Percentiles rank a stretch among this genome's conserved stretches.
phyloP scores from a whole-genome alignment of 2,329 filamentous ascomycete species.

The Claviceps maximensis region DNA sequence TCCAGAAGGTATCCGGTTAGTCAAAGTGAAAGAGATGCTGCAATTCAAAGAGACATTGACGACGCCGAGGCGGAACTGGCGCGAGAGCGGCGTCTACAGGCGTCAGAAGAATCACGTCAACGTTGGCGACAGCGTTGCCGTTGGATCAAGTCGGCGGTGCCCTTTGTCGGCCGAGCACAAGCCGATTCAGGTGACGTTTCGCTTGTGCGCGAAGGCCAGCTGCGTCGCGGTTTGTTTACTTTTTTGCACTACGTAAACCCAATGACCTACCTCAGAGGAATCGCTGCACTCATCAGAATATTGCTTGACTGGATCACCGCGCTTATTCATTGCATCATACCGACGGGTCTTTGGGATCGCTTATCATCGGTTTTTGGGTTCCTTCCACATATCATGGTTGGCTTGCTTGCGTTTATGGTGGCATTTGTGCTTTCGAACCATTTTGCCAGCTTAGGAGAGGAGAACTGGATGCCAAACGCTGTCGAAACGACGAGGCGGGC shows the following conservation, averaged over 20 bases:
- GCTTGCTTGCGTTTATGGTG: conserved; percentile 4
- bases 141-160: conserved; percentile 10
- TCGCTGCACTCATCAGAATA: conserved; percentile 13
- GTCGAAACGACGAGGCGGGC: conserved; percentile 2
- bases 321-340: conserved; percentile 7
- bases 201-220: neutral
- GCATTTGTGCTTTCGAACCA: conserved; percentile 5
- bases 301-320: conserved; percentile 10
- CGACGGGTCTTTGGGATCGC: conserved; percentile 4
- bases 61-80: conserved; percentile 7
- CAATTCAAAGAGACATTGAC: conserved; percentile 12
- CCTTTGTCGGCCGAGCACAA: neutral
- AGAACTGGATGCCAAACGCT: conserved; percentile 4
- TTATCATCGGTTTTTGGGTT: conserved; percentile 6
- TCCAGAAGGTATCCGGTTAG: conserved; percentile 4
- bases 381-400: conserved; percentile 4
- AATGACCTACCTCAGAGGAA: conserved; percentile 16
- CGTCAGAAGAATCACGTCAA: conserved; percentile 1
- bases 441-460: conserved; percentile 1
- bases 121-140: conserved; percentile 11
- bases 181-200: neutral
- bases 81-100: conserved; percentile 3
- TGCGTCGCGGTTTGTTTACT: conserved; percentile 3
- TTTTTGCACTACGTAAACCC: conserved; percentile 19
- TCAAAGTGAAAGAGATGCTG: conserved; percentile 13